phyloP scores from a whole-genome alignment of 768 basidiomycete species.

The Piloderma croceum region DNA sequence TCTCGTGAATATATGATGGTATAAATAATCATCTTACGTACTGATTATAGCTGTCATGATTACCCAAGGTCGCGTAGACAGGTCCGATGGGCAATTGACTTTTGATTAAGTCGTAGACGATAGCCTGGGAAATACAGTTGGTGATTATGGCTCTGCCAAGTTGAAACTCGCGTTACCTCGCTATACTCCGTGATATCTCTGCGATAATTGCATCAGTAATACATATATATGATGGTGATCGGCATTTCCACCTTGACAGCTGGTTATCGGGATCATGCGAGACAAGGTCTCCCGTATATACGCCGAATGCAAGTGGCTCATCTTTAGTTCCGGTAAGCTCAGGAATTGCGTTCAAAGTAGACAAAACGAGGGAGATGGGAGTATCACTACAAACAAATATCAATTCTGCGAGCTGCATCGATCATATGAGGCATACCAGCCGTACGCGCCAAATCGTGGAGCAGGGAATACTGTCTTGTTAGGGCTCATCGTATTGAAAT shows the following conservation, averaged over 20 bases:
- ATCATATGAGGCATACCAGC: constrained; percentile 35
- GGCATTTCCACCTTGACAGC: constrained; percentile 43
- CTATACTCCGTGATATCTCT: constrained; percentile 58
- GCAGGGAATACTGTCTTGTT: constrained; percentile 50
- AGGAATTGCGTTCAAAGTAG: constrained; percentile 65
- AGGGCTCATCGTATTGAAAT: constrained; percentile 44
- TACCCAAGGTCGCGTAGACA: constrained; percentile 72
- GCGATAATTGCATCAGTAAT: background rate
- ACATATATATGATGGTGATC: background rate
- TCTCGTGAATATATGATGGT: constrained; percentile 1
- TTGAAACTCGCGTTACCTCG: constrained; percentile 40
- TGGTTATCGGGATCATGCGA: constrained; percentile 67
- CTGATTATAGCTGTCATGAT: constrained; percentile 73
- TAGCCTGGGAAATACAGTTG: constrained; percentile 43
- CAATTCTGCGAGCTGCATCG: background rate
- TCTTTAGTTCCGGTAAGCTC: constrained; percentile 53
- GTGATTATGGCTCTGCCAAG: constrained; percentile 50
- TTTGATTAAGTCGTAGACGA: constrained; percentile 64
- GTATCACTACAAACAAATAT: constrained; percentile 42
- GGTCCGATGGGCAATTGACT: constrained; percentile 57
- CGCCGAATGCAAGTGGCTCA: constrained; percentile 56
- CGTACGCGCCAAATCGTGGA: constrained; percentile 61
- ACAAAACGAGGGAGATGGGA: constrained; percentile 52
- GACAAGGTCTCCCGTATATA: constrained; percentile 73
- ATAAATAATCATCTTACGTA: constrained; percentile 22